Evolutionary conservation across 2,329 filamentous ascomycete species (phyloP).

Genomic region (Sordariomycetes sp.): DNA sequence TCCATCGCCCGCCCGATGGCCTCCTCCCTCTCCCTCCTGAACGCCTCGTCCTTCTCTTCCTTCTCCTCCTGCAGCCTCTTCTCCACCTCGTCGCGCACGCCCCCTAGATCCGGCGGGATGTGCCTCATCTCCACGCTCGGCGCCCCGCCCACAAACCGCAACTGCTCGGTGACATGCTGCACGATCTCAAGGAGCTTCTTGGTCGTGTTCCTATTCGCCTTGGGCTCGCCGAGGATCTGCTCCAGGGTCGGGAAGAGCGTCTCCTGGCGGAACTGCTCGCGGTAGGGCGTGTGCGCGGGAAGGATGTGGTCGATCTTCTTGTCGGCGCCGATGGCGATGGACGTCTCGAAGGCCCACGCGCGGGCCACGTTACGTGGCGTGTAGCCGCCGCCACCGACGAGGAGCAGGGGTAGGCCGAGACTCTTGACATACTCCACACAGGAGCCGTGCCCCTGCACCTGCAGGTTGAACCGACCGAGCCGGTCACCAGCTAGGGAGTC

Average conservation of each 20-base stretch:
- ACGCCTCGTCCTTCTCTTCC: conserved; percentile 44
- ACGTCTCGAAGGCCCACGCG: conserved; percentile 94
- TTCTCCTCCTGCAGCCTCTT: conserved; percentile 53
- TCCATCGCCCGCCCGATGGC: conserved; percentile 49
- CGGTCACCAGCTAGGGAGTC: conserved; percentile 91
- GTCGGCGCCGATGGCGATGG: conserved; percentile 70
- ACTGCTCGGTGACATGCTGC: conserved; percentile 69
- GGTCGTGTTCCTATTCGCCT: conserved; percentile 68
- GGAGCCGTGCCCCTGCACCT: conserved; percentile 85
- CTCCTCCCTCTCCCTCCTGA: conserved; percentile 43
- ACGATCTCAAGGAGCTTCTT: conserved; percentile 69
- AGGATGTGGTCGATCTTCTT: conserved; percentile 62
- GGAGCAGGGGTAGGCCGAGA: conserved; percentile 68
- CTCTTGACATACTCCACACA: conserved; percentile 86
- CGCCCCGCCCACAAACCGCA: conserved; percentile 73
- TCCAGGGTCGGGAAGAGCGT: conserved; percentile 83
- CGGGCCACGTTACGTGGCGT: conserved; percentile 93
- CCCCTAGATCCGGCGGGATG: conserved; percentile 67
- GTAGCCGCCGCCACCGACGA: conserved; percentile 92
- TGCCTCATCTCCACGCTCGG: conserved; percentile 79
- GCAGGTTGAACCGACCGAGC: conserved; percentile 90
- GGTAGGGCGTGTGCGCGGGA: conserved; percentile 72
- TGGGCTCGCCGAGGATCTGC: conserved; percentile 54
- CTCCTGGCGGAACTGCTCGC: conserved; percentile 79
- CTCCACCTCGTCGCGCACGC: conserved; percentile 59